These are phyloP conservation scores for Mycena floridula DNA, from an alignment of 768 basidiomycete species.

Conservation along the genomic window DNA sequence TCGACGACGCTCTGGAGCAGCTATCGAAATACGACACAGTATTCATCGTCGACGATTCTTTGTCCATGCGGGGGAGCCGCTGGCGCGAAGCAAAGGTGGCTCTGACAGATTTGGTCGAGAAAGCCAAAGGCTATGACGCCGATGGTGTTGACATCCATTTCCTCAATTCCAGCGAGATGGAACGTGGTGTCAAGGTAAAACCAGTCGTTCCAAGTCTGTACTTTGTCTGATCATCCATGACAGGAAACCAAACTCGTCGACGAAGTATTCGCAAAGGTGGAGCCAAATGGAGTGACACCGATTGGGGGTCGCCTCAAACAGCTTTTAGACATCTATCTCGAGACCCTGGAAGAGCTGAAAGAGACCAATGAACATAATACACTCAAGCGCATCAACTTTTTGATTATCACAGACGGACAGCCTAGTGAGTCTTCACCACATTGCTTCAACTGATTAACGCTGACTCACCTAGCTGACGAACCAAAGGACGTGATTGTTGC, in stretches of 20 bases:
- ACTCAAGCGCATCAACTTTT: constrained; percentile 52
- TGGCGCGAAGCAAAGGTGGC: constrained; percentile 50
- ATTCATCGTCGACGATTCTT: constrained; percentile 56
- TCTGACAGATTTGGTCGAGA: constrained; percentile 40
- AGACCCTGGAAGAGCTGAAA: constrained; percentile 19
- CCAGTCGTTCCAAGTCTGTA: too few relatives aligned
- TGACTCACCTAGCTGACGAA: constrained; percentile 37
- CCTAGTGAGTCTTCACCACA: constrained; percentile 34
- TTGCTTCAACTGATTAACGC: neutral
- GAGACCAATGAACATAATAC: constrained; percentile 20
- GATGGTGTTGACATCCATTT: constrained; percentile 63
- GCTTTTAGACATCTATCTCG: constrained; percentile 22
- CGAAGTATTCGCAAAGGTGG: constrained; percentile 1
- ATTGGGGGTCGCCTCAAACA: constrained; percentile 26
- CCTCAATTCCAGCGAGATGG: constrained; percentile 40
- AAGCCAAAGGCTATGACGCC: constrained; percentile 42
- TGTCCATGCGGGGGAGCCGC: constrained; percentile 41
- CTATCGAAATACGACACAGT: constrained; percentile 41
- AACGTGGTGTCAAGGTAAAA: constrained; percentile 29
- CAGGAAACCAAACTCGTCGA: constrained; percentile 1
- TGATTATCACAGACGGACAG: constrained; percentile 60
- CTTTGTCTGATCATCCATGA: too few relatives aligned
- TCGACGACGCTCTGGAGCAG: neutral
- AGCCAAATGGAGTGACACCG: constrained; percentile 2
- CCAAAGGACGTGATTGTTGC: constrained; percentile 41